These are phyloP conservation scores for Penicillium subrubescens DNA, from an alignment of 495 filamentous ascomycete genomes.

Conservation along the genomic window DNA sequence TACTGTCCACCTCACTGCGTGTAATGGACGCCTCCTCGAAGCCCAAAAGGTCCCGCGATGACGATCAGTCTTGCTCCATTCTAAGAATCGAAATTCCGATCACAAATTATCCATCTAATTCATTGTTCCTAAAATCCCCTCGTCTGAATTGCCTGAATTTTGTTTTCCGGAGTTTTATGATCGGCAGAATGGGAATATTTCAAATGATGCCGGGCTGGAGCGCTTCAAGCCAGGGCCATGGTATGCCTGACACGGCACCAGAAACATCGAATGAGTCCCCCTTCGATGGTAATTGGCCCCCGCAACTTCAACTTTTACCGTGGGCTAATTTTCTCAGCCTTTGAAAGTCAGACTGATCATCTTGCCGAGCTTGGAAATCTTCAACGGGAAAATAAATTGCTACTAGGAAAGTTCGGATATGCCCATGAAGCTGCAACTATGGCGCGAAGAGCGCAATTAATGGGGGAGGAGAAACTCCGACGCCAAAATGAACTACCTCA, in stretches of 20 bases:
- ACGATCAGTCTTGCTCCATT: neutral
- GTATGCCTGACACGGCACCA: neutral
- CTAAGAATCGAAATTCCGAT: neutral
- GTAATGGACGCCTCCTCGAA: neutral
- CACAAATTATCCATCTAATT: too few species aligned
- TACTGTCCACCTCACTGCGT: neutral
- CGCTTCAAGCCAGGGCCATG: neutral
- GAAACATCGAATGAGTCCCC: neutral
- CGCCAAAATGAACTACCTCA: conserved; percentile 1
- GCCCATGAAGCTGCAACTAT: neutral
- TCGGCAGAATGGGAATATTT: neutral
- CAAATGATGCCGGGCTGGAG: neutral
- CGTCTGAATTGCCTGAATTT: neutral
- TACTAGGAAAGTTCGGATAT: neutral
- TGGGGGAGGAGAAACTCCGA: neutral
- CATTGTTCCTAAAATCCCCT: neutral
- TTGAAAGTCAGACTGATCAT: neutral
- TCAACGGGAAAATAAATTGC: neutral
- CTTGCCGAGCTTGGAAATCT: neutral
- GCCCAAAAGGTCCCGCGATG: neutral
- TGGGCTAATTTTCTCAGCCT: neutral
- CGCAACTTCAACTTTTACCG: neutral
- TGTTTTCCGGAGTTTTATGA: neutral
- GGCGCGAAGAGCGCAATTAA: neutral
- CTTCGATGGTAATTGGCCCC: neutral